Percentiles rank a stretch among this genome's conserved stretches.
Evolutionary conservation across 768 basidiomycete species (phyloP).

Genomic region (Mycena latifolia): DNA sequence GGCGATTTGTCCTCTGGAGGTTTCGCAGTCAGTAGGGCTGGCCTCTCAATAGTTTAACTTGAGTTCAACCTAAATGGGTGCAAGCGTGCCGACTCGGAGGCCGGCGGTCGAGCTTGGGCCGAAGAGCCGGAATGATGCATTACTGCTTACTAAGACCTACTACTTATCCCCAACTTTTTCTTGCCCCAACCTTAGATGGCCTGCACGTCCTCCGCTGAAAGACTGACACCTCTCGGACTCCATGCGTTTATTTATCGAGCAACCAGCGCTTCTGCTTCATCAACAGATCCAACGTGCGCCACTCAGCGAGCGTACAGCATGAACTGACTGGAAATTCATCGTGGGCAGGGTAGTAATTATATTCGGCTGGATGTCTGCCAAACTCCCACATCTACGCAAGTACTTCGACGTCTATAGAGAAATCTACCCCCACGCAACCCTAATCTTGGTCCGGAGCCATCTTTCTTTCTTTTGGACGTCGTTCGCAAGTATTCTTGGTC

Average conservation of each 20-base stretch:
- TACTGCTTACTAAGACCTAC: too few relatives aligned
- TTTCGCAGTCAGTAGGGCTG: too few relatives aligned
- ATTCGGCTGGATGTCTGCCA: conserved; percentile 57
- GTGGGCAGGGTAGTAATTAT: conserved; percentile 15
- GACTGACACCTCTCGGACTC: conserved; percentile 14
- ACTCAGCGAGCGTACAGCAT: neutral
- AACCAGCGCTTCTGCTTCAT: neutral
- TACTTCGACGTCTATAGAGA: conserved; percentile 56
- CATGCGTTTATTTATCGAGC: conserved; percentile 27
- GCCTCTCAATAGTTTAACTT: too few relatives aligned
- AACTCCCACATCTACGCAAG: conserved; percentile 58
- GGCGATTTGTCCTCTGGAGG: too few relatives aligned
- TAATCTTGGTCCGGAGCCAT: conserved; percentile 55
- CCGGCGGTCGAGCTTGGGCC: too few relatives aligned
- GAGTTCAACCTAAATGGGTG: too few relatives aligned
- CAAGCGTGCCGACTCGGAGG: too few relatives aligned
- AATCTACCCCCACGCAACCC: conserved; percentile 56
- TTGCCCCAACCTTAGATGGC: too few relatives aligned
- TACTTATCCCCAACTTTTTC: too few relatives aligned
- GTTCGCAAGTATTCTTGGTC: conserved; percentile 5
- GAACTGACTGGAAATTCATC: conserved; percentile 18
- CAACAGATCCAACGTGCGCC: conserved; percentile 26
- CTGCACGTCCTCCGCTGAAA: neutral
- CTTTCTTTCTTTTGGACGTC: conserved; percentile 46
- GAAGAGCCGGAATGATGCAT: too few relatives aligned